A percentile compares a stretch with the other conserved stretches of the same genome.
phyloP scores from a whole-genome alignment of 768 basidiomycete genomes.

The Amanita rimosa region DNA sequence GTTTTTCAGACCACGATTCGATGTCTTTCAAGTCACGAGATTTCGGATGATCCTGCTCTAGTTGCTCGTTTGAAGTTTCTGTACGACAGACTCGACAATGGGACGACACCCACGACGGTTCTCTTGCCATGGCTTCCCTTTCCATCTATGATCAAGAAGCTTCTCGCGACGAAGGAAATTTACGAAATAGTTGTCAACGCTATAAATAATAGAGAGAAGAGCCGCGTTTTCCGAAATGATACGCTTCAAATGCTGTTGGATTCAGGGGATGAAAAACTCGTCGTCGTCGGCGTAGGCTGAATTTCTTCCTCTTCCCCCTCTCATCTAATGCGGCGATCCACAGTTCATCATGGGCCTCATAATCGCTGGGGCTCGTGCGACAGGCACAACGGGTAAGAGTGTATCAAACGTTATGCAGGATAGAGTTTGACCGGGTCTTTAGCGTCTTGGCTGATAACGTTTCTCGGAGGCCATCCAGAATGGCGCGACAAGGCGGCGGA shows the following conservation, averaged over 20 bases:
- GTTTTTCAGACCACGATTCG: conserved; percentile 67
- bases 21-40: conserved; percentile 54
- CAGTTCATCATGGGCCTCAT: conserved; percentile 78
- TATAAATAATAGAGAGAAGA: conserved; percentile 44
- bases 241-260: conserved; percentile 70
- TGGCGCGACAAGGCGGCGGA: conserved; percentile 51
- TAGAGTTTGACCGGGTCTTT: conserved; percentile 6
- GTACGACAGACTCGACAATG: conserved; percentile 58
- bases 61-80: conserved; percentile 53
- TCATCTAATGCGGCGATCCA: conserved; percentile 12
- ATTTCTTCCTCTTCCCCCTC: conserved; percentile 5
- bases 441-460: conserved; percentile 71
- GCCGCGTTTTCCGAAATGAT: conserved; percentile 48
- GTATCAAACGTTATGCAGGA: conserved; percentile 9
- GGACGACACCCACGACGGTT: conserved; percentile 63
- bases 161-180: conserved; percentile 65
- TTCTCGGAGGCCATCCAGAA: conserved; percentile 53
- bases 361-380: conserved; percentile 73
- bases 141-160: conserved; percentile 58
- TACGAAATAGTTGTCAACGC: conserved; percentile 56
- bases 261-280: conserved; percentile 51
- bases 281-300: conserved; percentile 54
- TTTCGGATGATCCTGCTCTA: conserved; percentile 50
- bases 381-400: conserved; percentile 52
- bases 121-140: conserved; percentile 71